Conservation (phyloP, 2,329 filamentous ascomycete genomes). For the Colletotrichum limetticola region DNA sequence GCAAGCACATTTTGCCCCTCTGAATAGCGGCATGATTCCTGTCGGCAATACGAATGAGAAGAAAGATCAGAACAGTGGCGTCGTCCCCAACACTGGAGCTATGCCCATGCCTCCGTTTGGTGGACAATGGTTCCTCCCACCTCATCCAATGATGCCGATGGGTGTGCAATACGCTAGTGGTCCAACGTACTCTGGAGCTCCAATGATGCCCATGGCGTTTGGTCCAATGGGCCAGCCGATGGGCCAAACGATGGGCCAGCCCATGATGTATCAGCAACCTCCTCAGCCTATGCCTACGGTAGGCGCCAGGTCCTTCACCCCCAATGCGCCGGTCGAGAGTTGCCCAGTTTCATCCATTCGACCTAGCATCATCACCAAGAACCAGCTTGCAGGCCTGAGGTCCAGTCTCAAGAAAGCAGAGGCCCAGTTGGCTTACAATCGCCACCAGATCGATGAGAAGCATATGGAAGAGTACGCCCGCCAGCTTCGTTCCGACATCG, state of each 20-base stretch:
- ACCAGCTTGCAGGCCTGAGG: constrained; percentile 64
- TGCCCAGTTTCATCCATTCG: constrained; percentile 68
- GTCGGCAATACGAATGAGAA: constrained; percentile 2
- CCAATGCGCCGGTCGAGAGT: background rate
- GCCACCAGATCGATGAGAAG: constrained; percentile 70
- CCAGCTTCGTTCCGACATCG: constrained; percentile 56
- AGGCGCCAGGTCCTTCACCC: background rate
- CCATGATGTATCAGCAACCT: constrained; percentile 24
- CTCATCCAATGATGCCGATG: constrained; percentile 29
- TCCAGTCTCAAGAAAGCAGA: constrained; percentile 66
- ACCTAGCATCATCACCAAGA: constrained; percentile 69
- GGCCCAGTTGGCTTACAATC: constrained; percentile 70
- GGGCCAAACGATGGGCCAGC: constrained; percentile 37
- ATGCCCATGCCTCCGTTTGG: constrained; percentile 11
- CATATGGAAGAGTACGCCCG: constrained; percentile 56
- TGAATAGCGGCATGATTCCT: background rate
- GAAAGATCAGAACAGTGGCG: background rate
- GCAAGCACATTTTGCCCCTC: constrained; percentile 4
- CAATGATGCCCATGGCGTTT: constrained; percentile 38
- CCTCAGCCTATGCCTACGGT: constrained; percentile 5
- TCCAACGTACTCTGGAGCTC: constrained; percentile 38
- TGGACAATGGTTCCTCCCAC: constrained; percentile 28
- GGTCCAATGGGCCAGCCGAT: constrained; percentile 40
- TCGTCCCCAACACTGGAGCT: background rate
- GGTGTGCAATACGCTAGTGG: constrained; percentile 39